A percentile compares a stretch with the other conserved stretches of the same genome.
Evolutionary conservation across 176 grass and related monocot genomes (phyloP).

Genomic region (Lolium perenne): DNA sequence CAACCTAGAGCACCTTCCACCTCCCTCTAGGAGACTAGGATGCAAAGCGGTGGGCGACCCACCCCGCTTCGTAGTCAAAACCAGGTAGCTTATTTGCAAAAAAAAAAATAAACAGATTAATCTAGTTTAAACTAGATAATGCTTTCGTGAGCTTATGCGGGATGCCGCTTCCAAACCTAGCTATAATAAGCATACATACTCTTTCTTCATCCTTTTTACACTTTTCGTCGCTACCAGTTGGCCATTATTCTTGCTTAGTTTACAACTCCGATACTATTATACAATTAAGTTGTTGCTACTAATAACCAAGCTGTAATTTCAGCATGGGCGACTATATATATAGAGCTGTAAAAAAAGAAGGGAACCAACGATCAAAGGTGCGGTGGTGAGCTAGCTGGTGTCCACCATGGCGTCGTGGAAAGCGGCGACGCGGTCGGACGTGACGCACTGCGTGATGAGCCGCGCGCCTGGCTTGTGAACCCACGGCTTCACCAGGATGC

Average conservation of each 20-base stretch:
- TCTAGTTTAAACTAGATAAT: too few species aligned
- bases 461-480: slow-evolving; percentile 79
- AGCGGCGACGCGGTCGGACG: slow-evolving; percentile 54
- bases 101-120: too few species aligned
- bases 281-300: neutral
- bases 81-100: too few species aligned
- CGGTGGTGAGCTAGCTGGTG: slow-evolving; percentile 35
- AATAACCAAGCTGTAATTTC: slow-evolving; percentile 13
- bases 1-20: too few species aligned
- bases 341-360: neutral
- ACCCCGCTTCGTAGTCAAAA: too few species aligned
- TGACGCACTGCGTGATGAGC: slow-evolving; percentile 89
- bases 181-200: neutral
- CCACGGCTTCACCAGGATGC: slow-evolving; percentile 90
- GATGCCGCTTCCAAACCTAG: too few species aligned
- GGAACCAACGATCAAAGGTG: neutral
- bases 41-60: too few species aligned
- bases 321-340: neutral
- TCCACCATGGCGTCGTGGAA: slow-evolving; percentile 80
- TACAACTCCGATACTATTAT: neutral
- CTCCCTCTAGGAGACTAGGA: too few species aligned
- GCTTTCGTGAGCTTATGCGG: too few species aligned
- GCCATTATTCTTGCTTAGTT: slow-evolving; percentile 10
- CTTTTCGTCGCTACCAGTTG: neutral
- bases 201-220: neutral